Base-by-base conservation (phyloP, 2,329 filamentous ascomycete species). In the Purpureocillium takamizusanense region DNA sequence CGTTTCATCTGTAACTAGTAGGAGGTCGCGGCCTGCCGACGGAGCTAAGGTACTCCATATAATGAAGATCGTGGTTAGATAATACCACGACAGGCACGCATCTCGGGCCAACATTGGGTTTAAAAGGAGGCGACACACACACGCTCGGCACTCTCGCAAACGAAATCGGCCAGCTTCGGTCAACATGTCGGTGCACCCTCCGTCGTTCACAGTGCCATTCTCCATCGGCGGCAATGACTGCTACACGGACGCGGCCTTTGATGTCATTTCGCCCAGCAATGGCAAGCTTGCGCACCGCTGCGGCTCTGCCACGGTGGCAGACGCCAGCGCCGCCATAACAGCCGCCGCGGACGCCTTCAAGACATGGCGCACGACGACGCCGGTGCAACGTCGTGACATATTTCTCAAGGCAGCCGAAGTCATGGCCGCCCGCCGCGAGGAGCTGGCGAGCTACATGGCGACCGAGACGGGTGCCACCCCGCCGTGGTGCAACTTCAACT, bases 341-440 rank as follows among this genome's bases (percentile, higher is more conserved):
- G 60, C 67, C 6, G 84, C 85, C 1, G 66, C 78, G n/a, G 65
- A 67, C 12, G 85, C 86, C 1, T 81, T 86, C 58, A 72, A 72
- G 32, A 61, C 70, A 42, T 94, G 86, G 86, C 69, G 72, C 32
- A 74, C 72, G 46, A 74, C 74, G 3, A 77, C 75, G 33, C 74
- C 79, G 1, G 53, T 65, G 17, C 54, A 69, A 17, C 81, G 83
- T 30, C 78, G 84, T 28, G 74, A 82, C 46, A 77, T 94, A 46
- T 69, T 94, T 42, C 63, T 83, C 41, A 78, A 76, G 54, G 80
- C 83, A 0, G 79, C 81, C 9, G 75, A 79, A 8, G 60, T 88
- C 35, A 64, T 89, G 43, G 65, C 74, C 31, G 59, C 56, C 23
- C 73, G 81, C 8, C 63, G 65, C 16, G 69, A 76, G 7, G 83